Evolutionary conservation across 1,284 basidiomycete genomes (phyloP).

Genomic region (Sporisorium exsertum): DNA sequence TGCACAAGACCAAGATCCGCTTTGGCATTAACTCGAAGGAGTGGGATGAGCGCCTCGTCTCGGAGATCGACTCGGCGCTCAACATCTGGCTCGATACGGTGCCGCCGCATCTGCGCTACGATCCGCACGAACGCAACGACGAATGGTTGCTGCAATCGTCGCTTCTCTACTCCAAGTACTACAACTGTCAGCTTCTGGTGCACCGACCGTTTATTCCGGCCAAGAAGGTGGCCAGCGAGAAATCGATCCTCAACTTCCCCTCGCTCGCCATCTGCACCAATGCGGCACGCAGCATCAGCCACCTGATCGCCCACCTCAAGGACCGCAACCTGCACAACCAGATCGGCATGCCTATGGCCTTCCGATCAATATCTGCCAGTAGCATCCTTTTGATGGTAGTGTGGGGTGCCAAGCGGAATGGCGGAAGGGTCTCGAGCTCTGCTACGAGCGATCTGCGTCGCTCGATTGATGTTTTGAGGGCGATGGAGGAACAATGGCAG

Average conservation of each 20-base stretch:
- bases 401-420: slow-evolving; percentile 56
- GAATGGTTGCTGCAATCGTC: slow-evolving; percentile 56
- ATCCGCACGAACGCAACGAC: slow-evolving; percentile 52
- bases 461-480: slow-evolving; percentile 50
- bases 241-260: slow-evolving; percentile 60
- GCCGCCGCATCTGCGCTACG: slow-evolving; percentile 56
- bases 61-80: slow-evolving; percentile 63
- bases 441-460: slow-evolving; percentile 54
- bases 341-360: slow-evolving; percentile 26
- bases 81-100: slow-evolving; percentile 63
- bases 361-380: slow-evolving; percentile 43
- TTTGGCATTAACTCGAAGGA: slow-evolving; percentile 55
- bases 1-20: slow-evolving; percentile 56
- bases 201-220: slow-evolving; percentile 65
- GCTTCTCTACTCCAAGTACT: slow-evolving; percentile 56
- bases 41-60: slow-evolving; percentile 61
- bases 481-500: slow-evolving; percentile 52
- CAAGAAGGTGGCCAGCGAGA: slow-evolving; percentile 36
- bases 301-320: slow-evolving; percentile 48
- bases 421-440: slow-evolving; percentile 48
- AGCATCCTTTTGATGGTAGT: slow-evolving; percentile 56
- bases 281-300: slow-evolving; percentile 58
- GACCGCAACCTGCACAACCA: slow-evolving; percentile 38
- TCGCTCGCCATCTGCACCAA: slow-evolving; percentile 66
- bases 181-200: slow-evolving; percentile 59